Base-by-base conservation (phyloP, 805 yeast genomes). In the Candida nitratophila region DNA sequence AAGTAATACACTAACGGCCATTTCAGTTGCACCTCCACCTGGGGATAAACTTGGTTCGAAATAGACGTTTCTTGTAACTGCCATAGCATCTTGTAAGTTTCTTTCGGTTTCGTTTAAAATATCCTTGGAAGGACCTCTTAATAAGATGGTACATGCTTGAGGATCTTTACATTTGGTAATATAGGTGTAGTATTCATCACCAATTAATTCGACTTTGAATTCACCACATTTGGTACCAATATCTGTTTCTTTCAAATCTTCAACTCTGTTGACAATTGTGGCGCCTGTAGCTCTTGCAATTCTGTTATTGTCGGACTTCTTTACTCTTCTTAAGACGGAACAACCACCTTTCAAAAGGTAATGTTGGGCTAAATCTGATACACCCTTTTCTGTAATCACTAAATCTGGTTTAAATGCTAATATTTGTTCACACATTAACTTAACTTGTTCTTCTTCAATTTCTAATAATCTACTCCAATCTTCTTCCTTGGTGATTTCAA, bases 1-100 rank as follows among this genome's bases (percentile, higher is more conserved):
- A 47, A 93, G 74, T 52, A 74, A 79, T 27, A 93, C 97, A 47
- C 91, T 76, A 34, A 93, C 89, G 3, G 98, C 98, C 98, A 93
- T 93, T 70, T 93, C 99, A 26, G 97, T 91, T 43, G 99, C 99
- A 56, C 99, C 99, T 48, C 99, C 99, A 57, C 99, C 99, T 41
- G 99, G 99, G 2, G 96, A 77, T 60, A 93, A 76, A 36, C 90
- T 79, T 42, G 99, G 99, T 64, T 91, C 96, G 54, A 91, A 81
- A 74, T 88, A 76, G 31, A 93, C 96, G 60, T 93, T 93, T 65
- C 96, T 80, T 17, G 98, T 82, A 39, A 93, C 99, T 3, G 96
- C 91, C 95, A 93, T 86, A 38, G 99, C 99, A 66, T 93, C 99
- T 62, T 93, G 97, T 61, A 93, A 74, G 63, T 93, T 93, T 63